These are phyloP conservation scores for Beauveria medogensis DNA, from an alignment of 2,329 filamentous ascomycete genomes.

Conservation along the genomic window DNA sequence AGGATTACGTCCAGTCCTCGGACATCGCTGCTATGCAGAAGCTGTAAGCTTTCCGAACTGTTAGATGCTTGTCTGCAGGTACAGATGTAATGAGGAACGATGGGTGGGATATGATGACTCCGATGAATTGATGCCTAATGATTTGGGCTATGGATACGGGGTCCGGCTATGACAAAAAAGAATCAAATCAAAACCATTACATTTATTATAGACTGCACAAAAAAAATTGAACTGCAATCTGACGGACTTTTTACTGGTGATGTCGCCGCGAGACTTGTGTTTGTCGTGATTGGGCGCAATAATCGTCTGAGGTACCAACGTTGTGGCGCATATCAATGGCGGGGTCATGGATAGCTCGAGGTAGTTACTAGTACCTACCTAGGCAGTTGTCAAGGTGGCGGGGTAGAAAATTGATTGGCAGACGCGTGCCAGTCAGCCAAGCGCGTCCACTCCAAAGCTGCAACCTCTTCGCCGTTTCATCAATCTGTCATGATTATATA, in stretches of 20 bases:
- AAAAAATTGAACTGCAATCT: slow-evolving; percentile 5
- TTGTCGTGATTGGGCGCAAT: too few species aligned
- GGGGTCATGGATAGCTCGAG: background rate
- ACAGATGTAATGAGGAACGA: slow-evolving; percentile 26
- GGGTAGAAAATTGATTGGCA: slow-evolving; percentile 14
- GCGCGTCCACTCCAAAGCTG: background rate
- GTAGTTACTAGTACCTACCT: background rate
- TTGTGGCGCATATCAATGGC: background rate
- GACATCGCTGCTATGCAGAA: slow-evolving; percentile 16
- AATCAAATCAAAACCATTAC: slow-evolving; percentile 8
- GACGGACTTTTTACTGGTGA: background rate
- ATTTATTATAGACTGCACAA: slow-evolving; percentile 13
- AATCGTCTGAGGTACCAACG: too few species aligned
- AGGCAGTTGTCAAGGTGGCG: slow-evolving; percentile 6
- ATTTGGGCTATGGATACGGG: slow-evolving; percentile 10
- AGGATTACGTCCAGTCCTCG: slow-evolving; percentile 78
- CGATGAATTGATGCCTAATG: slow-evolving; percentile 14
- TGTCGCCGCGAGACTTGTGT: background rate
- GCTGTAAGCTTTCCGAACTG: slow-evolving; percentile 12
- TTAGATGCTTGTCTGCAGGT: slow-evolving; percentile 5
- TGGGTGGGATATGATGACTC: slow-evolving; percentile 22
- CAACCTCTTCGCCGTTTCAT: background rate
- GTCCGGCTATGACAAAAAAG: slow-evolving; percentile 11
- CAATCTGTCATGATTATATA: background rate
- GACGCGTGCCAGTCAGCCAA: slow-evolving; percentile 10